Conservation (phyloP, 306 rosid genomes). For the Prunus mira region DNA sequence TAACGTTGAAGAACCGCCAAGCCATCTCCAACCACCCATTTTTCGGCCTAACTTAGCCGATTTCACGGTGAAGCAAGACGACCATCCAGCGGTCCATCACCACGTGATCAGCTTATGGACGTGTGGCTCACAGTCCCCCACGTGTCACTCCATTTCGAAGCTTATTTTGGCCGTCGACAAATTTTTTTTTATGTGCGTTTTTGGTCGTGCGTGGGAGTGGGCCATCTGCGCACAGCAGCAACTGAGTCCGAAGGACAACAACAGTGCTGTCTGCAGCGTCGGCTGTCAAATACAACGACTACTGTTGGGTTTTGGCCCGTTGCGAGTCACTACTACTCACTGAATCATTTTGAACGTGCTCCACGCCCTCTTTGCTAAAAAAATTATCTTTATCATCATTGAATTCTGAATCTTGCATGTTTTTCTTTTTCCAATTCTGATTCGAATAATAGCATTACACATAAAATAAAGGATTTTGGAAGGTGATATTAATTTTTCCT, state of each 20-base stretch:
- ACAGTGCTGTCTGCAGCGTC: neutral
- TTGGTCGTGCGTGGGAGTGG: neutral
- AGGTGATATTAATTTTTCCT: too few relatives aligned
- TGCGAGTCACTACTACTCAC: neutral
- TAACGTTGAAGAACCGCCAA: conserved; percentile 10
- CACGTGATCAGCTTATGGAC: neutral
- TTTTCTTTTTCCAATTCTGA: too few relatives aligned
- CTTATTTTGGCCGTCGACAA: neutral
- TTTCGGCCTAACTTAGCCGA: neutral
- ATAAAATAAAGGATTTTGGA: too few relatives aligned
- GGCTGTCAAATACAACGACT: neutral
- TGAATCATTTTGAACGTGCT: neutral
- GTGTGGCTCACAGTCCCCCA: conserved; percentile 25
- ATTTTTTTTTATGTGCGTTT: neutral
- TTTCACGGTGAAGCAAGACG: neutral
- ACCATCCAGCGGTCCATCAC: neutral
- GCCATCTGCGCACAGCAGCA: neutral
- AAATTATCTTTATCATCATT: neutral
- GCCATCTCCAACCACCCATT: conserved; percentile 3
- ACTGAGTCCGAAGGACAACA: neutral
- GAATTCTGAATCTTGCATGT: neutral
- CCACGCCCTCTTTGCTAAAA: neutral
- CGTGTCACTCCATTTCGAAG: conserved; percentile 16
- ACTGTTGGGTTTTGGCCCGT: neutral
- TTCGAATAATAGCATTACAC: too few relatives aligned